These are phyloP conservation scores for Lactuca sativa DNA, from an alignment of 129 eudicot genomes.

Conservation along the genomic window DNA sequence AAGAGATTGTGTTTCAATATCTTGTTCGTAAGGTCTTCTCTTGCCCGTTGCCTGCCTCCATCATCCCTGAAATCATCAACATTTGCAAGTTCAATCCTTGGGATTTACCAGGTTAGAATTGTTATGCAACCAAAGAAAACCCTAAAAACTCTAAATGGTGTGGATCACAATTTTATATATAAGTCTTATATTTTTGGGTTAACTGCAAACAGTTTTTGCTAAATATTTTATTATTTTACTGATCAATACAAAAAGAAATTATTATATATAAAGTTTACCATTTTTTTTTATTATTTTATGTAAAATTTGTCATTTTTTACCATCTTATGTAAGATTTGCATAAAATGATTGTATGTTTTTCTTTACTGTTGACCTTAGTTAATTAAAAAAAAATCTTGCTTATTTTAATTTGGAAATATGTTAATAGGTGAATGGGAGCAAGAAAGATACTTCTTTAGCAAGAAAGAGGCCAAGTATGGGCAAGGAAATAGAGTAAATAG, in stretches of 20 bases:
- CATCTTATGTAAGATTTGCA: neutral
- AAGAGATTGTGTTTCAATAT: constrained; percentile 86
- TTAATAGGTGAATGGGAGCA: constrained; percentile 58
- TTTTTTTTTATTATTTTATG: too few species aligned
- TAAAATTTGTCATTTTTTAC: too few species aligned
- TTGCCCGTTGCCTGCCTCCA: constrained; percentile 76
- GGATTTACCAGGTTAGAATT: constrained; percentile 69
- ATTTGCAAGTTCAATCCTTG: constrained; percentile 60
- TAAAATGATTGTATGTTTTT: neutral
- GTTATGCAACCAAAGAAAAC: constrained; percentile 1
- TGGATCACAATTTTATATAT: constrained; percentile 20
- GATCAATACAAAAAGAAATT: neutral
- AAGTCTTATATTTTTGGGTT: neutral
- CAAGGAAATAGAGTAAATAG: constrained; percentile 43
- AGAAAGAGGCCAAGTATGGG: constrained; percentile 50
- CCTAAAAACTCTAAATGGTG: constrained; percentile 17
- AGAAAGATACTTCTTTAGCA: constrained; percentile 80
- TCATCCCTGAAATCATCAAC: constrained; percentile 66
- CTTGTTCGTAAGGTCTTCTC: constrained; percentile 62
- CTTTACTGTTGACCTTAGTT: neutral
- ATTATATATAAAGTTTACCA: neutral
- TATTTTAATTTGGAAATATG: constrained; percentile 1
- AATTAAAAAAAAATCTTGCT: constrained; percentile 3
- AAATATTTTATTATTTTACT: neutral
- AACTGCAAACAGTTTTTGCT: neutral